Evolutionary conservation across 1,139 yeast genomes (phyloP).

Genomic region (Diutina scorzettiae): DNA sequence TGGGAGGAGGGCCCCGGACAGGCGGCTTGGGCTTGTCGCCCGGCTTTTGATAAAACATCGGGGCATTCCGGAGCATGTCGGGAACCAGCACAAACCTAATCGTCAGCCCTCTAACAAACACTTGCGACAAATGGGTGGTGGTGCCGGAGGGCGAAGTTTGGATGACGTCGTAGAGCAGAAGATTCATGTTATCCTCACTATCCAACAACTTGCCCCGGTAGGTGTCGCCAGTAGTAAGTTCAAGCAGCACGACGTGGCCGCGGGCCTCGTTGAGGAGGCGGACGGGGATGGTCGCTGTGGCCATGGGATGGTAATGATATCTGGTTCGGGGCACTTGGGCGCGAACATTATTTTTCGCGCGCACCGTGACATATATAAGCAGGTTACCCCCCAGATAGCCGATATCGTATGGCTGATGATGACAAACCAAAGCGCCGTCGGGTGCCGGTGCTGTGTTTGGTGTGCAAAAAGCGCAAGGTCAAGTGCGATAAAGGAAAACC

Average conservation of each 20-base stretch:
- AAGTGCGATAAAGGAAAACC: conserved; percentile 34
- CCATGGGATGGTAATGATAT: too few species aligned
- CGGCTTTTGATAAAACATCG: conserved; percentile 60
- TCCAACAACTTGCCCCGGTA: conserved; percentile 80
- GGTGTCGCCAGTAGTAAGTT: conserved; percentile 74
- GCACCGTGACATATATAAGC: too few species aligned
- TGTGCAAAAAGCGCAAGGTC: conserved; percentile 22
- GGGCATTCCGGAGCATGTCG: conserved; percentile 78
- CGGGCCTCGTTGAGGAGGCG: conserved; percentile 80
- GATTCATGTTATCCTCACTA: conserved; percentile 89
- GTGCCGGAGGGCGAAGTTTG: conserved; percentile 66
- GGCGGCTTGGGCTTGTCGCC: conserved; percentile 61
- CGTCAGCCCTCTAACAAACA: conserved; percentile 86
- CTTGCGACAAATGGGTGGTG: conserved; percentile 70
- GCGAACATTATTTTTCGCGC: too few species aligned
- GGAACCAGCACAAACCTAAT: conserved; percentile 79
- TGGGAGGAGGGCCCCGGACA: conserved; percentile 45
- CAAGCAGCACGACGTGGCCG: conserved; percentile 81
- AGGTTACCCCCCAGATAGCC: background rate
- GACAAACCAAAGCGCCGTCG: conserved; percentile 5
- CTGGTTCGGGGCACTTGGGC: too few species aligned
- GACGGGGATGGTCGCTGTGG: conserved; percentile 60
- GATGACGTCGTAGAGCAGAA: conserved; percentile 73
- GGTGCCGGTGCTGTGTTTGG: conserved; percentile 5
- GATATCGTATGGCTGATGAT: background rate